Base-by-base conservation (phyloP, 306 rosid genomes). In the Prunus padus region DNA sequence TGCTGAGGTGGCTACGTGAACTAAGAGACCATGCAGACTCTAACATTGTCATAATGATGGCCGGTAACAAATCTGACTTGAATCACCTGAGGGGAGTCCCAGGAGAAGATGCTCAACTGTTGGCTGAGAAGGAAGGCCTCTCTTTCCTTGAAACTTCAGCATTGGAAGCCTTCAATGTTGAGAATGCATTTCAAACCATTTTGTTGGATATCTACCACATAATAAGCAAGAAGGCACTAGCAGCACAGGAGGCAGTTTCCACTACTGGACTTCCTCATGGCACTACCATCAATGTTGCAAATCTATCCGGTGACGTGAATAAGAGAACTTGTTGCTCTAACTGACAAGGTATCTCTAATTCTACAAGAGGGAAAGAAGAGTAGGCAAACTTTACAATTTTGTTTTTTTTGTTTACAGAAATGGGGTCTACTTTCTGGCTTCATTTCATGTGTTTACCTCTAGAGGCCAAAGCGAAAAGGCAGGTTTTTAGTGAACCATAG, bases 1-100 rank as follows among this genome's bases (percentile, higher is more conserved):
- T 88, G 40, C 88, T 52, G 14, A 83, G 96, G 80, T 90, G 96
- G 96, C 92, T 90, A 5, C 91, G 91, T 1, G 96, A 90, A 74
- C 87, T 90, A n/a, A 79, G 96, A 71, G 92, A 90, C 72, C 92
- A 90, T 22, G 92, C 92, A 15, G 96, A 90, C 67, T 88, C 96
- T 13, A 90, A 90, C 84, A 90, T 88, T 66, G 96, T 90, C 44
- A 90, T 90, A 14, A 86, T 90, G 96, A 18, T 88, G 90, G 88
- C 91, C 11, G 92, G 92, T 6, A 90, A 90, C 59, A 90, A 90
- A 76, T 77, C 92, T 70, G 96, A 90, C 31, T 80, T 90, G 19
- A 90, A 88, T 73, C 96, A 90, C 67, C 77, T 90, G 15, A 90
- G 96, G 80, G 84, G 88, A 20, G 84, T 90, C 0, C 76, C 89